Evolutionary conservation across 1,139 yeast genomes (phyloP), one percentile per base, ranked within the genome.

Genomic region (Hyphopichia wangnamkhiaoensis): DNA sequence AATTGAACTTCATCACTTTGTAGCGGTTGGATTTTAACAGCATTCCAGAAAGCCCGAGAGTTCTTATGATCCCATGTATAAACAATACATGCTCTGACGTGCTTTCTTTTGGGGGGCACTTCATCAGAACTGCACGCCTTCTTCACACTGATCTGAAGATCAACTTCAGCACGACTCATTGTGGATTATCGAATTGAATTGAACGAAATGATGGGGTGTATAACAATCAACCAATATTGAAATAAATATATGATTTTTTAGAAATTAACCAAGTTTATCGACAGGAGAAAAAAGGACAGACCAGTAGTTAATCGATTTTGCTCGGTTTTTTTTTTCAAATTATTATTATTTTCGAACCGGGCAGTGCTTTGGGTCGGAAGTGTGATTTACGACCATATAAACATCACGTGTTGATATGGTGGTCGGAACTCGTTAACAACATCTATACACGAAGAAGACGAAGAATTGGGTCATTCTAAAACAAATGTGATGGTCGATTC

Each of bases 41-140:
- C 84, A 52, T 86, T 83, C 95, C 96, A 89, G 56, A 91, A 89
- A 4, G 90, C 88, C 45, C 82, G 74, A 4, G 95, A 83, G 37
- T 90, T 82, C 58, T 87, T 86, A 54, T 89, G 94, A 61, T 93
- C 98, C 97, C 98, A 91, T 2, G 97, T 88, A 62, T 84, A 90
- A 29, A 93, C 96, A 46, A 90, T 90, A 67, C 96, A 89, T 2
- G 95, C 91, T 53, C 93, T 70, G 8, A 93, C 98, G 63, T 93
- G 98, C 60, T 93, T 93, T 53, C 98, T 76, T 61, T 93, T 93
- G 1, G 98, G 97, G 0, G 98, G 96, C 2, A 86, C 79, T 56
- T 91, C 97, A 31, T 90, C 97, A 30, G 78, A 53, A 31, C 84
- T 84, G 47, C 95, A 86, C 0, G 98, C 97, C 68, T 93, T 93